Percentiles rank a stretch among this genome's conserved stretches.
phyloP scores from a whole-genome alignment of 202 grass and related monocot genomes.

The Elaeis oleifera region DNA sequence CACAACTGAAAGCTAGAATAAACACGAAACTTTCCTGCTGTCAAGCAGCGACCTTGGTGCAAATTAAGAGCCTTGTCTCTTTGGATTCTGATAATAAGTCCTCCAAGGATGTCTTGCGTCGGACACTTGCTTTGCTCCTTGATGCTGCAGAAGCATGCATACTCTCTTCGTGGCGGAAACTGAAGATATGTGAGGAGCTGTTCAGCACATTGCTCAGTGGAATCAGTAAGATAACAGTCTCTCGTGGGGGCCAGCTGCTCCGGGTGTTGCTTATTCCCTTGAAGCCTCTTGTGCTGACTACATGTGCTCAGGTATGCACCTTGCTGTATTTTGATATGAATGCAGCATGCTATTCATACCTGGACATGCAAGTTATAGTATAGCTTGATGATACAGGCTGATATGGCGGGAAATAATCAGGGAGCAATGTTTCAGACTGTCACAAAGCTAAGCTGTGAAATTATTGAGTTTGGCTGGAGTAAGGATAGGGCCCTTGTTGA shows the following conservation, averaged over 20 bases:
- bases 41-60: slow-evolving; percentile 75
- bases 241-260: slow-evolving; percentile 83
- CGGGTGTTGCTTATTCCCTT: slow-evolving; percentile 84
- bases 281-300: slow-evolving; percentile 94
- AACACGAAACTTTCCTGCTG: slow-evolving; percentile 87
- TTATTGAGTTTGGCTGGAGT: slow-evolving; percentile 99
- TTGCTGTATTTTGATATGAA: slow-evolving; percentile 4
- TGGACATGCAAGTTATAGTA: no score
- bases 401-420: slow-evolving; percentile 62
- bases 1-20: slow-evolving; percentile 81
- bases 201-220: slow-evolving; percentile 80
- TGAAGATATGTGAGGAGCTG: slow-evolving; percentile 81
- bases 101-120: slow-evolving; percentile 86
- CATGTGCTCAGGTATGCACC: slow-evolving; percentile 67
- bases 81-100: slow-evolving; percentile 63
- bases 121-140: slow-evolving; percentile 75
- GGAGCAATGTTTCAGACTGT: slow-evolving; percentile 85
- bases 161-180: slow-evolving; percentile 88
- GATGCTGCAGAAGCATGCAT: slow-evolving; percentile 90
- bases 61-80: slow-evolving; percentile 48
- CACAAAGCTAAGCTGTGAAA: slow-evolving; percentile 92
- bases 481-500: slow-evolving; percentile 98
- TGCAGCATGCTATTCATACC: no score
- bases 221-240: slow-evolving; percentile 90
- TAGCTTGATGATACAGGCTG: slow-evolving; percentile 38